Percentiles rank a stretch among this genome's conserved stretches.
These are phyloP conservation scores for Vanrija pseudolonga DNA, from an alignment of 1,284 basidiomycete genomes.

Conservation along the genomic window DNA sequence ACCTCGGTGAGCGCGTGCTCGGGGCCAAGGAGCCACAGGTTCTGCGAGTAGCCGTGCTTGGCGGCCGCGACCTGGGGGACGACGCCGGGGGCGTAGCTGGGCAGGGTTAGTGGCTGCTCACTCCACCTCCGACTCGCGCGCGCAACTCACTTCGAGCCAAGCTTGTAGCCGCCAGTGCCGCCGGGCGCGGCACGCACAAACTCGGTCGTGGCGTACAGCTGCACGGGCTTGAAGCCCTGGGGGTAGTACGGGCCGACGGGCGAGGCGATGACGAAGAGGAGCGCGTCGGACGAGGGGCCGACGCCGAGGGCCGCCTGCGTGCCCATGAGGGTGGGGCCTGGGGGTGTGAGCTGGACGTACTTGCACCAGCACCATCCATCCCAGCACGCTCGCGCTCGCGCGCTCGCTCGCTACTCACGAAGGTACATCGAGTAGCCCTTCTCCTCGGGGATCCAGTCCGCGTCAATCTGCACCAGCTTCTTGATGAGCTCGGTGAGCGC, in stretches of 20 bases:
- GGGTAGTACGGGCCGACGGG: slow-evolving; percentile 96
- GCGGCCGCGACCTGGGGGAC: slow-evolving; percentile 84
- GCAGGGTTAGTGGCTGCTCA: neutral
- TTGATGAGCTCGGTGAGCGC: slow-evolving; percentile 81
- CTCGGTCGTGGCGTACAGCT: slow-evolving; percentile 85
- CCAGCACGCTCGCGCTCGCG: too few species aligned
- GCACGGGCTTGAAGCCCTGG: slow-evolving; percentile 90
- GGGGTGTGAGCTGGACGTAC: neutral
- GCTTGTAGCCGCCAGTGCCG: slow-evolving; percentile 88
- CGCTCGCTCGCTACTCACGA: slow-evolving; percentile 49
- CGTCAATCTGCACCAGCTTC: slow-evolving; percentile 79
- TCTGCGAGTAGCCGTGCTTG: slow-evolving; percentile 82
- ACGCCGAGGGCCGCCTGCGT: slow-evolving; percentile 87
- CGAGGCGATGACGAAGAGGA: slow-evolving; percentile 90
- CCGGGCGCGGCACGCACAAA: slow-evolving; percentile 86
- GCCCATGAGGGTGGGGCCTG: slow-evolving; percentile 66
- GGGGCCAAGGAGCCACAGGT: slow-evolving; percentile 87
- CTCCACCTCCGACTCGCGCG: too few species aligned
- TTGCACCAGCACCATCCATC: neutral
- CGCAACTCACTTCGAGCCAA: slow-evolving; percentile 67
- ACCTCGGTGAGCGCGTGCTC: slow-evolving; percentile 76
- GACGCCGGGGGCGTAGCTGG: slow-evolving; percentile 76
- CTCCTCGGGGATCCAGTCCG: slow-evolving; percentile 87
- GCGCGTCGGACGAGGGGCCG: slow-evolving; percentile 77
- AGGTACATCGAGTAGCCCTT: slow-evolving; percentile 90